Percentiles rank a stretch among this genome's conserved stretches.
Conservation (phyloP, 2,329 filamentous ascomycete genomes). For the Rutstroemia sp. region DNA sequence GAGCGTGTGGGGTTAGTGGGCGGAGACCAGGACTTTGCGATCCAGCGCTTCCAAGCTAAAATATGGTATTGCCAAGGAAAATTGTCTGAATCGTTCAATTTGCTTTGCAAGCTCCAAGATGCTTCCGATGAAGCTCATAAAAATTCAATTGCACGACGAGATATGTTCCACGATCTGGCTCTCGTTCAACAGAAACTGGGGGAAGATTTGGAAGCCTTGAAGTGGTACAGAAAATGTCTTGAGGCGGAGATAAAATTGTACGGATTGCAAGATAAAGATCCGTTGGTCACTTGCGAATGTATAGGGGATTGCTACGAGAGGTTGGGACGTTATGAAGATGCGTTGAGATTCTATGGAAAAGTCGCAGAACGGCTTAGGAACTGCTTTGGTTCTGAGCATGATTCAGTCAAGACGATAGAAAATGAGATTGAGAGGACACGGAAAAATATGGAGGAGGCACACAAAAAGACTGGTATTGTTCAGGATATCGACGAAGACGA, state of each 20-base stretch:
- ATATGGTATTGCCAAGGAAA: background rate
- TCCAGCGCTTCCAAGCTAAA: background rate
- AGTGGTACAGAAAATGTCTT: background rate
- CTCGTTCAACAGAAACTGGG: background rate
- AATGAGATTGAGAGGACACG: no score
- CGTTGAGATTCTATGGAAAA: background rate
- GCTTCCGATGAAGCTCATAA: no score
- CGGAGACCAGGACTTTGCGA: background rate
- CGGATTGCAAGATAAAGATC: background rate
- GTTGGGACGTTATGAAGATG: background rate
- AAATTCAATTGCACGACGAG: no score
- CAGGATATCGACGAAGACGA: no score
- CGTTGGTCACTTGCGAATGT: rapidly evolving
- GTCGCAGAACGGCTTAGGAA: background rate
- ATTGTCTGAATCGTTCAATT: background rate
- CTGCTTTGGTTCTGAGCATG: background rate
- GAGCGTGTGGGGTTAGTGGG: background rate
- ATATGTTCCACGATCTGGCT: background rate
- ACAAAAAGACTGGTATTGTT: no score
- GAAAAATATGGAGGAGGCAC: background rate
- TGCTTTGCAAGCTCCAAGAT: background rate
- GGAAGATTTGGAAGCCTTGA: background rate
- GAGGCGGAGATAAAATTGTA: background rate
- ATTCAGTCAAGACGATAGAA: background rate
- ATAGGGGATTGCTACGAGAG: background rate